A percentile compares a stretch with the other conserved stretches of the same genome.
phyloP scores from a whole-genome alignment of 225 moss, liverwort and hornwort genomes.

The Bryoerythrophyllum caledonicum region DNA sequence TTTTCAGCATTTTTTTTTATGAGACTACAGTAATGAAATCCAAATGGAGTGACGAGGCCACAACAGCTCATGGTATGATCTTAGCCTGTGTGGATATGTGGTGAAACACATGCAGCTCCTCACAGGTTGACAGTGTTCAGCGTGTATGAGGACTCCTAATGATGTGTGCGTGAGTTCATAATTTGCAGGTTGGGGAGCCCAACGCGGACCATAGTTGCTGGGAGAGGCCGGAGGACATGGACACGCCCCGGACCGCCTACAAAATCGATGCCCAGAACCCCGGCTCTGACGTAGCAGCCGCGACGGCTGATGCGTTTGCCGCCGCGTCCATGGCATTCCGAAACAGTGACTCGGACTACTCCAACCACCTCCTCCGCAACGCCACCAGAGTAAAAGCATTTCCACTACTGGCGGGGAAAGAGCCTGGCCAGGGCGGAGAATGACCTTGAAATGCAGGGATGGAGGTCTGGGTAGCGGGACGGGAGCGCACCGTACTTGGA shows the following conservation, averaged over 20 bases:
- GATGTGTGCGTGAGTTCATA: background rate
- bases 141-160: background rate
- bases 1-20: too few species aligned
- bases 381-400: constrained; percentile 56
- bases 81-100: too few species aligned
- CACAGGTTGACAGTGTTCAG: background rate
- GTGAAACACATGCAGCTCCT: too few species aligned
- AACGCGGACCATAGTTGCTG: constrained; percentile 75
- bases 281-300: constrained; percentile 83
- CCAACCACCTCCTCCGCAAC: constrained; percentile 41
- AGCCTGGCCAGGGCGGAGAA: too few species aligned
- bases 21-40: too few species aligned
- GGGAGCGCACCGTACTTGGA: too few species aligned
- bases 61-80: too few species aligned
- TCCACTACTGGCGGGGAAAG: too few species aligned
- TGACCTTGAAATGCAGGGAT: too few species aligned
- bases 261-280: constrained; percentile 64
- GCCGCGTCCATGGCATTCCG: constrained; percentile 81
- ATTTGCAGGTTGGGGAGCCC: constrained; percentile 74
- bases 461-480: too few species aligned
- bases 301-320: constrained; percentile 87
- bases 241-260: constrained; percentile 73
- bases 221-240: constrained; percentile 87
- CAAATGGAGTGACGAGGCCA: too few species aligned
- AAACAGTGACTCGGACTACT: constrained; percentile 39